Conservation (phyloP, 345 rosid genomes). For the Cochlearia excelsa region DNA sequence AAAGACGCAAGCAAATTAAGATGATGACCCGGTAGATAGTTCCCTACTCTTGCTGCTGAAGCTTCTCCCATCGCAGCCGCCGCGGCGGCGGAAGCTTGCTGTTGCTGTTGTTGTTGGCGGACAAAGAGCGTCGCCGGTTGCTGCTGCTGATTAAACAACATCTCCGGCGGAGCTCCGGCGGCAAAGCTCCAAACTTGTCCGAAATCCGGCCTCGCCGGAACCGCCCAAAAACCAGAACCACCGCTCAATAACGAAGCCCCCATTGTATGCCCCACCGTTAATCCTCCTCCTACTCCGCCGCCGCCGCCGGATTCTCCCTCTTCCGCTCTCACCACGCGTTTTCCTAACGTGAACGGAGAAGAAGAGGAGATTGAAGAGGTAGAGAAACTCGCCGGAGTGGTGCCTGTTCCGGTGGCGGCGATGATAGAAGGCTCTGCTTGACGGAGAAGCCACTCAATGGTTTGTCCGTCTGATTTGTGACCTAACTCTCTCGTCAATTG, state of each 20-base stretch:
- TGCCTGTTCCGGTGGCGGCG: constrained; percentile 21
- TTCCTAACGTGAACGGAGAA: constrained; percentile 83
- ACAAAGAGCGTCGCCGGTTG: constrained; percentile 41
- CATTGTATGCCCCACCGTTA: constrained; percentile 42
- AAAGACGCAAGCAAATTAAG: constrained; percentile 77
- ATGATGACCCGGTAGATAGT: constrained; percentile 77
- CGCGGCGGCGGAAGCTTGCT: constrained; percentile 36
- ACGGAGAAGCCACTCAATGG: constrained; percentile 22
- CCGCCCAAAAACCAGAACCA: constrained; percentile 92
- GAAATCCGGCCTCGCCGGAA: constrained; percentile 74
- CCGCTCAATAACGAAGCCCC: constrained; percentile 39
- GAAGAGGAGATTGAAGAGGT: constrained; percentile 8
- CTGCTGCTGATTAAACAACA: constrained; percentile 58
- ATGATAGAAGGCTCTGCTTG: constrained; percentile 24
- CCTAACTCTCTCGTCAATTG: constrained; percentile 13
- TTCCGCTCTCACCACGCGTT: constrained; percentile 64
- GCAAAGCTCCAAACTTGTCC: constrained; percentile 80
- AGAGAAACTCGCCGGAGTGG: constrained; percentile 16
- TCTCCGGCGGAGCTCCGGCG: constrained; percentile 54
- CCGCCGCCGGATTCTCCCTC: constrained; percentile 48
- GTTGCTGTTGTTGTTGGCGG: constrained; percentile 65
- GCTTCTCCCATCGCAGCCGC: constrained; percentile 99
- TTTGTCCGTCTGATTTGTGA: constrained; percentile 24
- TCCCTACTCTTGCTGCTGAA: constrained; percentile 79
- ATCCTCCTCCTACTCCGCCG: constrained; percentile 41